Evolutionary conservation across 2,329 filamentous ascomycete genomes (phyloP).

Genomic region (Nigrospora oryzae): DNA sequence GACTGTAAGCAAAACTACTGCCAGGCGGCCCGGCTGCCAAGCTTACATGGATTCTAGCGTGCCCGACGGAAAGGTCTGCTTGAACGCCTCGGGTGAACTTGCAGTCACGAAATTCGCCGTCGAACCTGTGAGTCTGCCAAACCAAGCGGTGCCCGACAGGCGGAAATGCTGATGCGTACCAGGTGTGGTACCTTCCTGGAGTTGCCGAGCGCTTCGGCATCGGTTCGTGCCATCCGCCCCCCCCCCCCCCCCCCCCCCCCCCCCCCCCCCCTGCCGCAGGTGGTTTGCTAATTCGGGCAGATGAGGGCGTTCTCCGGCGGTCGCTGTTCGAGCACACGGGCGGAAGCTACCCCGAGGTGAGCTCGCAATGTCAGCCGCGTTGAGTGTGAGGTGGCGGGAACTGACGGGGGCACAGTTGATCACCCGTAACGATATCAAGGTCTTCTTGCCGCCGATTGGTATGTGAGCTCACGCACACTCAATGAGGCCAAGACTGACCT

Average conservation of each 20-base stretch:
- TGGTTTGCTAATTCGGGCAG: conserved; percentile 30
- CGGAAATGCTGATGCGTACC: not conserved
- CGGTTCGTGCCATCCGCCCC: conserved; percentile 34
- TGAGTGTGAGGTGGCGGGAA: not conserved
- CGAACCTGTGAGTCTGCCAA: conserved; percentile 61
- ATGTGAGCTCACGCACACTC: conserved; percentile 10
- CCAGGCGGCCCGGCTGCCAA: not conserved
- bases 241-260: too few species aligned
- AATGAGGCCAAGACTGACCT: conserved; percentile 7
- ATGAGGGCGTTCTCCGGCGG: conserved; percentile 78
- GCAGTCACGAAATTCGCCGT: conserved; percentile 95
- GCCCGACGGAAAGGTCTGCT: conserved; percentile 79
- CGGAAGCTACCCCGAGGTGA: conserved; percentile 82
- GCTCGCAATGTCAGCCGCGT: not conserved
- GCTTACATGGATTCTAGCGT: conserved; percentile 27
- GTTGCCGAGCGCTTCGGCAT: conserved; percentile 92
- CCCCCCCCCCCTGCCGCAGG: too few species aligned
- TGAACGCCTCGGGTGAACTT: conserved; percentile 80
- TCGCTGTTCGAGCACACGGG: conserved; percentile 93
- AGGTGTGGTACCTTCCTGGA: conserved; percentile 74
- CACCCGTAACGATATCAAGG: conserved; percentile 86
- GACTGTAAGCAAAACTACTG: conserved; percentile 42
- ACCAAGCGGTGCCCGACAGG: not conserved
- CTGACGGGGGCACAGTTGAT: conserved; percentile 53
- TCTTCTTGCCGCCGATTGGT: conserved; percentile 92